Conservation (phyloP, 805 yeast species). For the Kodamaea leandrae region DNA sequence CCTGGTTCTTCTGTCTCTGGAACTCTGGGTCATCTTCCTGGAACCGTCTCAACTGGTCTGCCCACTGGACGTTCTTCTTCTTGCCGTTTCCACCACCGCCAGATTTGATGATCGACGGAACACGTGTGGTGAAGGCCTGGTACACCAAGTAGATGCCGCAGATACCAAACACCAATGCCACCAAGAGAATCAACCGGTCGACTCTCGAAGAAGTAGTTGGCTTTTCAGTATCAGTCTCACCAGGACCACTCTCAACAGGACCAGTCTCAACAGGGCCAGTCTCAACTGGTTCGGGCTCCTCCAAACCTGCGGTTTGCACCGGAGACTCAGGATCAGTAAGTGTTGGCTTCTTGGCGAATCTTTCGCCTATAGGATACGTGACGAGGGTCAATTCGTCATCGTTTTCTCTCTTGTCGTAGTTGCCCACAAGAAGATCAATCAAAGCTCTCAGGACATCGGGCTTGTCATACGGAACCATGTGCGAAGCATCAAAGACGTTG, state of each 20-base stretch:
- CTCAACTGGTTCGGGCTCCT: neutral
- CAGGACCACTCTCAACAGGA: neutral
- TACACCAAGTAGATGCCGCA: constrained; percentile 43
- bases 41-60: constrained; percentile 39
- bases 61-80: constrained; percentile 49
- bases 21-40: constrained; percentile 29
- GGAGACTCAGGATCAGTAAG: too few species aligned
- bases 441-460: constrained; percentile 70
- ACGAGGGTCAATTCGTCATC: too few species aligned
- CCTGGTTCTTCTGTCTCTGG: constrained; percentile 23
- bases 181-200: constrained; percentile 39
- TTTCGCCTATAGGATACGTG: constrained; percentile 30
- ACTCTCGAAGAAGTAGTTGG: constrained; percentile 19
- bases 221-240: neutral
- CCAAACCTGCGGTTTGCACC: too few species aligned
- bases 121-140: constrained; percentile 35
- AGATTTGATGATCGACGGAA: constrained; percentile 40
- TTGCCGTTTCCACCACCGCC: constrained; percentile 18
- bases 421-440: constrained; percentile 49
- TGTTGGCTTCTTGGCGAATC: constrained; percentile 11
- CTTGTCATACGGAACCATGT: constrained; percentile 89
- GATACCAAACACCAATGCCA: constrained; percentile 32
- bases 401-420: constrained; percentile 25
- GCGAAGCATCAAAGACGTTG: constrained; percentile 73
- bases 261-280: constrained; percentile 6